Base-by-base conservation (phyloP, 352 stramenopile genomes). In the Pythium phragmitis region DNA sequence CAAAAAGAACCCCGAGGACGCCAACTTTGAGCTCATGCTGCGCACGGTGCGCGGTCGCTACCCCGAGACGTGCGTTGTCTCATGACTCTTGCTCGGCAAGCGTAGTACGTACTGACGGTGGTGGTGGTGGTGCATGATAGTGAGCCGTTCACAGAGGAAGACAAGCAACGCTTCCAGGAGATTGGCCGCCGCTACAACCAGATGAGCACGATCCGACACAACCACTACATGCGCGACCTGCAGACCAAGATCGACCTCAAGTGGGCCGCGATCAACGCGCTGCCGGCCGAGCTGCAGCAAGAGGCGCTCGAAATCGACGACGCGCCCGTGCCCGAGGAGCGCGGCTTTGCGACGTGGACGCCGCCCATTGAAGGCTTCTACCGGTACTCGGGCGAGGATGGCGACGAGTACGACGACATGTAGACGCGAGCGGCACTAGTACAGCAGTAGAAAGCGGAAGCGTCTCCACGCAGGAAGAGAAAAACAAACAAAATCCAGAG, bases 181-280 rank as follows among this genome's bases (percentile, higher is more conserved):
- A 90, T 96, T 45, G 89, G 82, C 28, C 86, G 76, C 56, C 81
- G 77, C 57, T 96, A 85, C 75, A 96, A 96, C 72, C 47, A 47
- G 17, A 88, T 92, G 84, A 91, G 68, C 55, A 77, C 72, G 53
- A 89, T 94, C 52, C 76, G 78, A 75, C 87, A 96, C 82, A 96
- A 96, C 76, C 79, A 93, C 75, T 68, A 88, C 37, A 94, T 94
- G 85, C 81, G 84, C 55, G 86, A 96, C 74, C 51, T 97, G 69
- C 88, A 94, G 73, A 95, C 79, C 62, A 97, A 97, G 80, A 95
- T 97, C 67, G 88, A 96, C 71, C 76, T 97, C 43, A 96, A 96
- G 73, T 95, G 88, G 86, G 87, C 87, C 28, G 89, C 89, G 26
- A 97, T 96, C 73, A 94, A 94, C 62, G 82, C 87, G 53, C 73